phyloP scores from a whole-genome alignment of 2,329 filamentous ascomycete species.

The Fusarium sp. region DNA sequence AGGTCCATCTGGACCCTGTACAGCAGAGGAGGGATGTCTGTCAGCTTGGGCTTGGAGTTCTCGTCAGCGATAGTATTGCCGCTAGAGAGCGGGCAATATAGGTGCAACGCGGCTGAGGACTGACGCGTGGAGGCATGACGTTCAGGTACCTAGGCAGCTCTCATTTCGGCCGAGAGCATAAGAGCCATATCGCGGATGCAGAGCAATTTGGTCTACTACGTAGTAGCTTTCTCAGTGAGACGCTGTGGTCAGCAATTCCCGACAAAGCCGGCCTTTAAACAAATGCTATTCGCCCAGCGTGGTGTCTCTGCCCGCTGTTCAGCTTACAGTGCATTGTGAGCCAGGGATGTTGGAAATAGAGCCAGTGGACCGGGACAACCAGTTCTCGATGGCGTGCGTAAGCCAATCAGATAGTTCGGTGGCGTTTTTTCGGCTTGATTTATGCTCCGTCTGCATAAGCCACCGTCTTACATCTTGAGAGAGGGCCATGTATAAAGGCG shows the following conservation, averaged over 20 bases:
- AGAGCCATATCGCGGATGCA: neutral
- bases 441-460: neutral
- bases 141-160: neutral
- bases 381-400: neutral
- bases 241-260: neutral
- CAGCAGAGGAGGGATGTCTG: neutral
- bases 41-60: neutral
- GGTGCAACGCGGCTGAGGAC: neutral
- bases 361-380: neutral
- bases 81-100: neutral
- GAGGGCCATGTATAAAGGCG: neutral
- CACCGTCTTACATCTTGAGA: neutral
- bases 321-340: neutral
- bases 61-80: neutral
- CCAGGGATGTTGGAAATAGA: neutral
- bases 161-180: neutral
- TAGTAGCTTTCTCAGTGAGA: neutral
- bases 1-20: neutral
- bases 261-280: neutral
- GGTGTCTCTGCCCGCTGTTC: neutral
- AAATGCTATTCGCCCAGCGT: neutral
- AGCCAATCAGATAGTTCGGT: neutral
- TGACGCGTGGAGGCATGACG: neutral
- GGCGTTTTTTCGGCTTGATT: neutral
- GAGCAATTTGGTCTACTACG: neutral